Percentiles rank a stretch among this genome's conserved stretches.
These are phyloP conservation scores for Croton setiger DNA, from an alignment of 441 rosid species.

Conservation along the genomic window DNA sequence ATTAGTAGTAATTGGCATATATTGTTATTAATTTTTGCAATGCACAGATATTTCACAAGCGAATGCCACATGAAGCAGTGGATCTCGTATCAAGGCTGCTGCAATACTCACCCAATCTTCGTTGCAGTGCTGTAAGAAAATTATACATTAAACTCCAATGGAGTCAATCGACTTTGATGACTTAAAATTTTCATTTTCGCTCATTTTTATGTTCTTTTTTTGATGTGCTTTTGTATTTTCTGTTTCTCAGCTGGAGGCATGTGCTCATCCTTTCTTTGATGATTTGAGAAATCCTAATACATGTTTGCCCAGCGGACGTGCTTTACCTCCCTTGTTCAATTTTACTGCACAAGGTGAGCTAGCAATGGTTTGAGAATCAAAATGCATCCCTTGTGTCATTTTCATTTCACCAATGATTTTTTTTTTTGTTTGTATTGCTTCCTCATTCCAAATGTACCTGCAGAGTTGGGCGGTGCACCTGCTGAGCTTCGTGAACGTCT, in stretches of 20 bases:
- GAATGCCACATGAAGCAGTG: slow-evolving; percentile 68
- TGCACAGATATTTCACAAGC: slow-evolving; percentile 59
- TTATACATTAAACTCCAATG: background rate
- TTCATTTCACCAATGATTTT: background rate
- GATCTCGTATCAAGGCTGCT: slow-evolving; percentile 81
- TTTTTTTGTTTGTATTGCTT: background rate
- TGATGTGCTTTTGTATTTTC: background rate
- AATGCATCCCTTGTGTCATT: background rate
- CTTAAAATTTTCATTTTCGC: background rate
- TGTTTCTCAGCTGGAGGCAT: slow-evolving; percentile 66
- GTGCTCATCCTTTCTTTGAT: slow-evolving; percentile 77
- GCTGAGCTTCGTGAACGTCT: slow-evolving; percentile 60
- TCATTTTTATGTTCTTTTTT: background rate
- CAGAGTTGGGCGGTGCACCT: slow-evolving; percentile 88
- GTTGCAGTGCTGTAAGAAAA: slow-evolving; percentile 71
- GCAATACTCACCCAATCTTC: slow-evolving; percentile 79
- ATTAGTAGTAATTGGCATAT: background rate
- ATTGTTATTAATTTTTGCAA: slow-evolving; percentile 18
- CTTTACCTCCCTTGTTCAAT: slow-evolving; percentile 70
- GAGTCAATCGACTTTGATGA: background rate
- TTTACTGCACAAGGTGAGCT: slow-evolving; percentile 64
- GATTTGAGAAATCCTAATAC: slow-evolving; percentile 59
- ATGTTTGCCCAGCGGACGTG: slow-evolving; percentile 66
- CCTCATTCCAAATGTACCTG: slow-evolving; percentile 17
- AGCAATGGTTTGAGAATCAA: too few species aligned